phyloP scores from a whole-genome alignment of 257 asterid species.

The Voacanga thouarsii region DNA sequence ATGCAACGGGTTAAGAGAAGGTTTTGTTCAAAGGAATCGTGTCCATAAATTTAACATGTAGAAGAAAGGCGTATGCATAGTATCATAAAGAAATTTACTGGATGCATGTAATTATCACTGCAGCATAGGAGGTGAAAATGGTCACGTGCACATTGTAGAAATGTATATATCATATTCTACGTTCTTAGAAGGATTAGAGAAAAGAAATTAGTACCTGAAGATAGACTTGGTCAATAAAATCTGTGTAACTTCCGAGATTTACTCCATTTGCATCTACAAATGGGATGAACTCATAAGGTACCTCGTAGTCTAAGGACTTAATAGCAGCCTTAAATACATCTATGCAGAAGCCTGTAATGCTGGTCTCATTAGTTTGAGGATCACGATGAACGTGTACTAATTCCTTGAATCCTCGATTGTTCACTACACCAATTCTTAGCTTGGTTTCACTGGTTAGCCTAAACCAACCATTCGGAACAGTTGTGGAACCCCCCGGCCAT shows the following conservation, averaged over 20 bases:
- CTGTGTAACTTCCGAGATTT: slow-evolving; percentile 28
- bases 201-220: slow-evolving; percentile 22
- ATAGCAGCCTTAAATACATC: slow-evolving; percentile 38
- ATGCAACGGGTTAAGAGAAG: background rate
- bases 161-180: no score
- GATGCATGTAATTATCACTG: no score
- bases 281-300: slow-evolving; percentile 31
- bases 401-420: slow-evolving; percentile 17
- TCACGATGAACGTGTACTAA: slow-evolving; percentile 15
- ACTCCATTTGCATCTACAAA: slow-evolving; percentile 6
- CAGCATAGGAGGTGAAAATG: no score
- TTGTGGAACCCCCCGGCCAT: slow-evolving; percentile 24
- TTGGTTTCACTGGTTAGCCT: background rate
- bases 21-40: background rate
- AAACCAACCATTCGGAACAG: slow-evolving; percentile 20
- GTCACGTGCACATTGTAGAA: no score
- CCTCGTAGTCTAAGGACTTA: slow-evolving; percentile 13
- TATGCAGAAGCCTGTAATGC: slow-evolving; percentile 26
- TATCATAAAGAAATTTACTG: no score
- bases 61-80: background rate
- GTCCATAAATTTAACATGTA: background rate
- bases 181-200: no score
- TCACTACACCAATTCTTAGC: slow-evolving; percentile 34
- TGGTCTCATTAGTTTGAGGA: slow-evolving; percentile 16
- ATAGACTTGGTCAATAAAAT: slow-evolving; percentile 26